Evolutionary conservation across 331 rosid genomes (phyloP).

Genomic region (Acacia concinna): DNA sequence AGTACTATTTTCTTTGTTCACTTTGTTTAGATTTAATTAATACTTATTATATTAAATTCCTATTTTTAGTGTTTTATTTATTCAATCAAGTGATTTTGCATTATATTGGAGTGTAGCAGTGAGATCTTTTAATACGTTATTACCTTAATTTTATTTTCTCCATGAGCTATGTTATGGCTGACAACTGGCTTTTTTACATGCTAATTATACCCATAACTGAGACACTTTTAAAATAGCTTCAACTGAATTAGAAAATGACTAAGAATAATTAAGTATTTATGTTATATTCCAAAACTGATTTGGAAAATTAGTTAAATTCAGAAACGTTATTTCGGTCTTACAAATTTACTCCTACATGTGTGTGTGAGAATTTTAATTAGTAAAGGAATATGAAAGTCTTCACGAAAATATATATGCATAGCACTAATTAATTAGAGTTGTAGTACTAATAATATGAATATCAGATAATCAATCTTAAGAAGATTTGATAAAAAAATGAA

Average conservation of each 20-base stretch:
- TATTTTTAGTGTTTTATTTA: background rate
- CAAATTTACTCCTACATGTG: background rate
- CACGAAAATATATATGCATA: background rate
- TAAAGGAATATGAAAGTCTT: background rate
- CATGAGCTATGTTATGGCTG: background rate
- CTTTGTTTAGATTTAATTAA: too few species aligned
- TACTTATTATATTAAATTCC: background rate
- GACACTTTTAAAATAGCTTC: too few species aligned
- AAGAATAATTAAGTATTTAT: background rate
- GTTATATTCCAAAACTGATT: background rate
- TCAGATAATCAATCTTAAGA: background rate
- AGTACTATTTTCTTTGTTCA: too few species aligned
- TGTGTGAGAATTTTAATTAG: background rate
- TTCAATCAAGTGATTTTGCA: background rate
- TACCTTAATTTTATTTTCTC: background rate
- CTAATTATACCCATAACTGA: background rate
- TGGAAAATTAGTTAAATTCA: background rate
- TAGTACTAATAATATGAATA: too few species aligned
- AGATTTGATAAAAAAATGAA: background rate
- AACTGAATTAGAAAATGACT: constrained; percentile 1
- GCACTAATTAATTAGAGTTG: background rate
- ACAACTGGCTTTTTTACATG: background rate
- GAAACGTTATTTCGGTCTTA: background rate
- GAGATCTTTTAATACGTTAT: background rate
- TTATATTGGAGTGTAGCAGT: background rate